Evolutionary conservation across 192 early-diverging fungal genomes (phyloP).

Genomic region (Linnemannia hyalina): DNA sequence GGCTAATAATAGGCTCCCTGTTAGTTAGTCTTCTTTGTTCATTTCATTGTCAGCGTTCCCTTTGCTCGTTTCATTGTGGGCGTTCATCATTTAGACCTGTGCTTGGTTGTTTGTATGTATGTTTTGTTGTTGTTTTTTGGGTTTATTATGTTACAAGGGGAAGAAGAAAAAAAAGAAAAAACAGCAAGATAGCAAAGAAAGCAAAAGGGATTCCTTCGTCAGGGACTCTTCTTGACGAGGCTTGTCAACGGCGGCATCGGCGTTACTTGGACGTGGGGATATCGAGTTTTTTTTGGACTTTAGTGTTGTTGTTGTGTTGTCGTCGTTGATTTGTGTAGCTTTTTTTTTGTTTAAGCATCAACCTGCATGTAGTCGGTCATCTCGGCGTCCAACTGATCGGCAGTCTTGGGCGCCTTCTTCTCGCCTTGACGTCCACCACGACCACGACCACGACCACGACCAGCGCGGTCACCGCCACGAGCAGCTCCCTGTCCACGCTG

Average conservation of each 20-base stretch:
- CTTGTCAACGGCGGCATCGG: neutral
- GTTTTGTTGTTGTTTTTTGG: neutral
- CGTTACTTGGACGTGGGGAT: neutral
- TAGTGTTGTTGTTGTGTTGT: constrained; percentile 2
- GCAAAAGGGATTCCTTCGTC: neutral
- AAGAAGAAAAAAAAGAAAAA: neutral
- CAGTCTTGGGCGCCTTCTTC: constrained; percentile 43
- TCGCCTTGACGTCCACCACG: constrained; percentile 36
- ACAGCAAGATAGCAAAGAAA: neutral
- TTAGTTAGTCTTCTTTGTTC: no score
- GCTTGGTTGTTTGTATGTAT: neutral
- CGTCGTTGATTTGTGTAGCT: neutral
- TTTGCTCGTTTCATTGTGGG: no score
- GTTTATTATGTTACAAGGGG: neutral
- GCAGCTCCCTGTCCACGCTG: constrained; percentile 14
- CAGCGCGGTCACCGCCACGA: constrained; percentile 27
- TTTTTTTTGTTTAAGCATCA: constrained; percentile 19
- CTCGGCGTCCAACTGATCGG: constrained; percentile 57
- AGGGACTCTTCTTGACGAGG: neutral
- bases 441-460: constrained; percentile 47
- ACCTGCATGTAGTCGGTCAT: constrained; percentile 59
- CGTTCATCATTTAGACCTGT: neutral
- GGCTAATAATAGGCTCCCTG: no score
- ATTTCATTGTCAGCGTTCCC: no score
- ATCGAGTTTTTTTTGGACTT: neutral